Evolutionary conservation across 805 yeast species (phyloP), one percentile per base, ranked within the genome.

Genomic region (Candida endomychidarum): DNA sequence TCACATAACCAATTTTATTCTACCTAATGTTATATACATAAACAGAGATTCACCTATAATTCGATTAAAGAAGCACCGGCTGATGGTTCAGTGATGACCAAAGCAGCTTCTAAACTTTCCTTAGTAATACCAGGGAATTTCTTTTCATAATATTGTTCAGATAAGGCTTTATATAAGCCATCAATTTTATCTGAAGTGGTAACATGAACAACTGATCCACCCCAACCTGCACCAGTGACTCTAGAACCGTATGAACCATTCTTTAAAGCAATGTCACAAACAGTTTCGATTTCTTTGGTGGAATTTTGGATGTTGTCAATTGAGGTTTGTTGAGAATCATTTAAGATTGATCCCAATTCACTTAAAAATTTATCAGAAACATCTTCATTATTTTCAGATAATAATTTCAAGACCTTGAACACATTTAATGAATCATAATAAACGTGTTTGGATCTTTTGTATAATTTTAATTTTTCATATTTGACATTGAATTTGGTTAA

Each of bases 181-280:
- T 53, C 56, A 8, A 73, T 60, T 43, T 65, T 70, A 43, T 68
- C 67, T 4, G 63, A 61, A 3, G 74, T 61, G 8, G 82, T 76
- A 41, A 83, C 59, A 53, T 81, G 86, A n/a, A 83, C 83, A 0
- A 83, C 70, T 21, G 81, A 77, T 5, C 89, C 89, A 23, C 89
- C 89, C 73, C 80, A 83, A 3, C 90, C 90, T 14, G 90, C 89
- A 19, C 89, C 90, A 8, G 89, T 82, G n/a, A 80, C 71, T 40
- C 90, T 68, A 1, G 86, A 77, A 12, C 89, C 89, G 43, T 60
- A 67, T 1, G 86, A 67, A 3, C 88, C 89, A 44, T 74, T 68
- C 2, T 47, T 54, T 28, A 64, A 54, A 3, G 86, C 87, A 37
- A 83, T 72, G 7, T 53, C 40, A 51, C 83, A 77, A 27, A 83